A percentile compares a stretch with the other conserved stretches of the same genome.
phyloP scores from a whole-genome alignment of 441 rosid species.

The Populus hybrid region DNA sequence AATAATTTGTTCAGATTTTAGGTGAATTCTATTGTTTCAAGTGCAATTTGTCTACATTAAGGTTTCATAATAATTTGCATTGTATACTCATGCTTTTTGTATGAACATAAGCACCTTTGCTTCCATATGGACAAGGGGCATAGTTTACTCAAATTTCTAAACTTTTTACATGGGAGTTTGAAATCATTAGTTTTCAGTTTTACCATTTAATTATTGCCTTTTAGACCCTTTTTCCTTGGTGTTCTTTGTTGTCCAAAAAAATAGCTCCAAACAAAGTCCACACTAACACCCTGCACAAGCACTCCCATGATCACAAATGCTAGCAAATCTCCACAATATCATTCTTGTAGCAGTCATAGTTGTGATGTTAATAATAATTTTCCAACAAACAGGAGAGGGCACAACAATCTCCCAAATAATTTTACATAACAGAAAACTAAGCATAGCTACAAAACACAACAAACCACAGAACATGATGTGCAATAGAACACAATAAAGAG shows the following conservation, averaged over 20 bases:
- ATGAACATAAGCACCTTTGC: neutral
- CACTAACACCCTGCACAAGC: neutral
- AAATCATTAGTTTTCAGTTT: neutral
- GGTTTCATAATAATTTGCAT: neutral
- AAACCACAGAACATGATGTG: neutral
- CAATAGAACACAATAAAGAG: constrained; percentile 11
- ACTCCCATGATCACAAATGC: neutral
- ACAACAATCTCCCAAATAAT: neutral
- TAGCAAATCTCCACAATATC: neutral
- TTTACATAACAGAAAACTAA: neutral
- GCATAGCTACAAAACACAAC: neutral
- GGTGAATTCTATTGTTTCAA: neutral
- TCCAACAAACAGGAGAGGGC: neutral
- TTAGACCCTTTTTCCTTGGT: neutral
- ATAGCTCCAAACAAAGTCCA: neutral
- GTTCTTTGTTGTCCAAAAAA: neutral
- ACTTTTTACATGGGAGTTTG: neutral
- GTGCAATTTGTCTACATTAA: neutral
- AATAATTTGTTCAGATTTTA: neutral
- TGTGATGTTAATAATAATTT: neutral
- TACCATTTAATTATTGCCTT: neutral
- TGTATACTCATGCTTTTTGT: neutral
- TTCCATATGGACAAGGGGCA: neutral
- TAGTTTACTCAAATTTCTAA: neutral
- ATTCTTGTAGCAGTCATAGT: neutral